phyloP scores from a whole-genome alignment of 768 basidiomycete genomes.

The Tricholoma hemisulphureum region DNA sequence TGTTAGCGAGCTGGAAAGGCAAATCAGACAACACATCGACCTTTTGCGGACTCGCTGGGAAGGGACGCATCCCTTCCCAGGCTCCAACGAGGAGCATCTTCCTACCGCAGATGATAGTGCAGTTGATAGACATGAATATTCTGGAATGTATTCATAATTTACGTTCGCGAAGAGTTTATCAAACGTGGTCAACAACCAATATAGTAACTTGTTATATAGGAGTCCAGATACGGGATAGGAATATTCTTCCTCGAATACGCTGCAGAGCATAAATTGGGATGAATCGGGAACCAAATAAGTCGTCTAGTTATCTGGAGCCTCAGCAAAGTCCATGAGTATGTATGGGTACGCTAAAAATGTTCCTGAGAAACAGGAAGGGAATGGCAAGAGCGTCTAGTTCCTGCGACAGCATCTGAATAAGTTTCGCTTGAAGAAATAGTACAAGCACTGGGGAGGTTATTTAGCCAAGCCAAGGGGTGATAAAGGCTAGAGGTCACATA shows the following conservation, averaged over 20 bases:
- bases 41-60: constrained; percentile 7
- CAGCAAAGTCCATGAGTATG: not conserved
- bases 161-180: not conserved
- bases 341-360: not conserved
- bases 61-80: not conserved
- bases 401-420: constrained; percentile 79
- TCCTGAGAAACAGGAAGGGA: constrained; percentile 1
- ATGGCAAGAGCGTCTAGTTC: constrained; percentile 44
- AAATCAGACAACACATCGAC: constrained; percentile 6
- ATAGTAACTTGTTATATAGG: not conserved
- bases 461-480: not conserved
- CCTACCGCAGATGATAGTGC: not conserved
- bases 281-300: not conserved
- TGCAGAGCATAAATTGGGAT: not conserved
- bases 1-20: constrained; percentile 9
- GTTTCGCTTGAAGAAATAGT: constrained; percentile 80
- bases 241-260: not conserved
- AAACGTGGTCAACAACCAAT: not conserved
- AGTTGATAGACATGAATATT: constrained; percentile 36
- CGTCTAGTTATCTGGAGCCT: not conserved
- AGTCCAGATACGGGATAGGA: not conserved
- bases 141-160: constrained; percentile 59
- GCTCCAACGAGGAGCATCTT: not conserved
- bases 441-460: constrained; percentile 59
- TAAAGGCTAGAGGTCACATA: constrained; percentile 36